A percentile compares a stretch with the other conserved stretches of the same genome.
Evolutionary conservation across 179 eudicot species (phyloP).

Genomic region (Corrigiola litoralis): DNA sequence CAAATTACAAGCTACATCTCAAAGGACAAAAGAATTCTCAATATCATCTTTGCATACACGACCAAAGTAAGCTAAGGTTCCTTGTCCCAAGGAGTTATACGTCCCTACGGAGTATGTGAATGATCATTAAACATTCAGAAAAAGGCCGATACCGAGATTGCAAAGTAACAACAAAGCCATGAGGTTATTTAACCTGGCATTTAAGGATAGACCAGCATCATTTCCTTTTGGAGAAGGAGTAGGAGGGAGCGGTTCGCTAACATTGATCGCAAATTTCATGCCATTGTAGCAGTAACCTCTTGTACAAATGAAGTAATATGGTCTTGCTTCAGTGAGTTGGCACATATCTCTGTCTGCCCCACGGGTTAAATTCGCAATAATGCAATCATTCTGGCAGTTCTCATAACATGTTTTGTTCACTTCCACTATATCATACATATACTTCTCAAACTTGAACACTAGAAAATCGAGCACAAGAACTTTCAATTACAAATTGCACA

Average conservation of each 20-base stretch:
- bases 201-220: background rate
- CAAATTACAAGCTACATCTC: no score
- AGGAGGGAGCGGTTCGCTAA: slow-evolving; percentile 10
- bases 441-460: slow-evolving; percentile 33
- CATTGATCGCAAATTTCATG: slow-evolving; percentile 38
- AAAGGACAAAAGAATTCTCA: no score
- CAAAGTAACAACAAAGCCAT: background rate
- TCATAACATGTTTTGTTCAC: slow-evolving; percentile 39
- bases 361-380: slow-evolving; percentile 31
- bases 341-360: slow-evolving; percentile 37
- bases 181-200: background rate
- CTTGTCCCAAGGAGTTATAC: no score
- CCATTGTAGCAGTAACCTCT: slow-evolving; percentile 33
- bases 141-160: background rate
- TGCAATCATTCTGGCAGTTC: slow-evolving; percentile 17
- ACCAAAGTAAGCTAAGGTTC: background rate
- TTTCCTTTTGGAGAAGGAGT: slow-evolving; percentile 17
- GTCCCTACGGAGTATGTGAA: background rate
- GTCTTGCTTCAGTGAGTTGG: slow-evolving; percentile 25
- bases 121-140: background rate
- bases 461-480: background rate
- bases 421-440: slow-evolving; percentile 34
- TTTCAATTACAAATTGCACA: background rate
- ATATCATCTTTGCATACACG: no score
- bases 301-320: slow-evolving; percentile 40